Conservation (phyloP, 208 protist genomes). For the Trypanosoma cruzi region DNA sequence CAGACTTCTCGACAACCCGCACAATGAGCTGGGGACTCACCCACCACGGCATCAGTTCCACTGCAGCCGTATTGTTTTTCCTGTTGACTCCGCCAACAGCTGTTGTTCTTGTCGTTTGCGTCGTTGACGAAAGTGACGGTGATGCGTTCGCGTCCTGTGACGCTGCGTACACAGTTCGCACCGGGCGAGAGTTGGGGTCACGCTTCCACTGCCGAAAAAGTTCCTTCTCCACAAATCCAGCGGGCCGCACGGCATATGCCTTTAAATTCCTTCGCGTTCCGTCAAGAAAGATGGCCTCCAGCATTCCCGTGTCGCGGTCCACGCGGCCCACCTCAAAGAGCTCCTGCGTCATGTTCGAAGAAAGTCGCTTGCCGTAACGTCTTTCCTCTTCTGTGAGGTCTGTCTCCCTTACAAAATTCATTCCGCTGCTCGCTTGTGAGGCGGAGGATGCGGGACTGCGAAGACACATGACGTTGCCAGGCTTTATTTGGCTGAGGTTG, state of each 20-base stretch:
- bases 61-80: not conserved
- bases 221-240: slow-evolving; percentile 71
- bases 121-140: not conserved
- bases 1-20: slow-evolving; percentile 60
- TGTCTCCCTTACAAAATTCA: slow-evolving; percentile 50
- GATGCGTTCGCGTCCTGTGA: not conserved
- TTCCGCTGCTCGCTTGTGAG: not conserved
- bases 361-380: slow-evolving; percentile 51
- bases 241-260: slow-evolving; percentile 59
- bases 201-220: slow-evolving; percentile 69
- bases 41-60: slow-evolving; percentile 52
- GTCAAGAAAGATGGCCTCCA: slow-evolving; percentile 76
- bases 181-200: slow-evolving; percentile 66
- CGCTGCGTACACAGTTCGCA: slow-evolving; percentile 25
- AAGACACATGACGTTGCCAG: slow-evolving; percentile 33
- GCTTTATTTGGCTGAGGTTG: slow-evolving; percentile 7
- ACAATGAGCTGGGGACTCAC: slow-evolving; percentile 73
- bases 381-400: slow-evolving; percentile 51
- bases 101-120: not conserved
- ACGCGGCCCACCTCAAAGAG: slow-evolving; percentile 75
- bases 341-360: slow-evolving; percentile 46
- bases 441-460: slow-evolving; percentile 9
- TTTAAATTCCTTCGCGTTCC: slow-evolving; percentile 54
- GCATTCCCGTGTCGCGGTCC: slow-evolving; percentile 35
- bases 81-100: not conserved